Base-by-base conservation (phyloP, 2,329 filamentous ascomycete genomes). In the Sarocladium kiliense region DNA sequence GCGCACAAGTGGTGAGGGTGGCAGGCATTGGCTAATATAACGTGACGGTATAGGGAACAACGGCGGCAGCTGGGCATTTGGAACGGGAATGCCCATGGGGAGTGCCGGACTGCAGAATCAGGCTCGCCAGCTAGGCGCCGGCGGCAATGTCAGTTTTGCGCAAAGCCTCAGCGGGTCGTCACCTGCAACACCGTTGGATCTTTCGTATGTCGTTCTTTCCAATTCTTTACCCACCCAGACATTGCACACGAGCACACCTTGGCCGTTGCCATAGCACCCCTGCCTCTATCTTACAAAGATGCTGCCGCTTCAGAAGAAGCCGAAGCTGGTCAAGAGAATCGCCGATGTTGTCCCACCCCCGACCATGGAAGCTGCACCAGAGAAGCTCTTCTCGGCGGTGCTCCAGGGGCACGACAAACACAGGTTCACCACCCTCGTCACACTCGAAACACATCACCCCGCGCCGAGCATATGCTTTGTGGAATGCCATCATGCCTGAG, bases 91-190 rank as follows among this genome's bases (percentile, higher is more conserved):
- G 63, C 81, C 83, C 25, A 85, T 87, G 79, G 78, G 81, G 56
- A 72, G 73, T 62, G 76, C 76, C 63, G 74, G 74, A 42, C 73
- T 84, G 56, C 80, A 27, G 19, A 82, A 76, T 60, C 73, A 76
- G 51, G 68, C 74, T 55, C 75, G 80, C 64, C 77, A 83, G 71
- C 70, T 82, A 64, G 76, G 78, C 59, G 75, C 9, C 18, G 36
- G 50, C 23, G 36, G 81, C 62, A 84, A 79, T 67, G 73, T 84
- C 57, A 87, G 83, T 68, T 87, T 87, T 70, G 83, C 84, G 50
- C 84, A 87, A 67, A 86, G 82, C 65, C 72, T 87, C 64, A 79
- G 78, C 64, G 81, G 81, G 59, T 85, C 83, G 56, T 82, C 85
- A 69, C 78, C 81, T 62, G 74, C 79, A 61, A 82, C 83, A 59